phyloP scores from a whole-genome alignment of 106 monocot species.

The Agapanthus africanus region DNA sequence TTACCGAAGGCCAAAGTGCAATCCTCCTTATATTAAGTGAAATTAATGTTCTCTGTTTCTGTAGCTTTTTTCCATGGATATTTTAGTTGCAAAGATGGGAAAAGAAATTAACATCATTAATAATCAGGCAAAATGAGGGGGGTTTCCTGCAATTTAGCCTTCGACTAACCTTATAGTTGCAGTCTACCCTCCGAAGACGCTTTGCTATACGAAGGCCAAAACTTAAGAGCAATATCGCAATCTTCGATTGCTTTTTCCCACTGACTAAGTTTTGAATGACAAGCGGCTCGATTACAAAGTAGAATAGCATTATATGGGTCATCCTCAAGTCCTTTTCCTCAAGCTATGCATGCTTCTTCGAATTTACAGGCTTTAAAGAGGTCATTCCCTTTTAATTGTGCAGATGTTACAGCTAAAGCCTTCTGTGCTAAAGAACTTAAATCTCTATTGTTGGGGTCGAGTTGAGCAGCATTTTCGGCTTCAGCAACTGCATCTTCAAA shows the following conservation, averaged over 20 bases:
- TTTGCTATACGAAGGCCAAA: slow-evolving; percentile 54
- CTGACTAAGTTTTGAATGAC: slow-evolving; percentile 37
- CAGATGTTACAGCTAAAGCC: slow-evolving; percentile 24
- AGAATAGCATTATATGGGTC: slow-evolving; percentile 62
- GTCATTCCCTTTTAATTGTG: slow-evolving; percentile 48
- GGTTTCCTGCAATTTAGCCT: too few species aligned
- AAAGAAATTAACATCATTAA: too few species aligned
- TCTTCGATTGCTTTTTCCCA: slow-evolving; percentile 63
- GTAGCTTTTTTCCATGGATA: too few species aligned
- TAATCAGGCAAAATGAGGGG: too few species aligned
- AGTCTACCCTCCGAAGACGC: slow-evolving; percentile 77
- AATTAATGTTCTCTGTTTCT: too few species aligned
- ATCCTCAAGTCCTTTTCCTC: slow-evolving; percentile 50
- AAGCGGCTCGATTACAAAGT: slow-evolving; percentile 75
- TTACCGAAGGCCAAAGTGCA: too few species aligned
- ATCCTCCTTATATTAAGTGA: too few species aligned
- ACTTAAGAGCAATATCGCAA: slow-evolving; percentile 42
- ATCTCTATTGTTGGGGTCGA: slow-evolving; percentile 52
- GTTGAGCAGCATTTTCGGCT: slow-evolving; percentile 38
- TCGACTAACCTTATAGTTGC: slow-evolving; percentile 66
- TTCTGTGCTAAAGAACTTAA: slow-evolving; percentile 22
- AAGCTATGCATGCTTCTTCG: slow-evolving; percentile 56
- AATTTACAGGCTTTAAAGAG: slow-evolving; percentile 59
- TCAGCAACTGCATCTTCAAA: slow-evolving; percentile 59
- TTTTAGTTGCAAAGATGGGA: too few species aligned